phyloP scores from a whole-genome alignment of 768 basidiomycete genomes.

The Termitomyces sp. region DNA sequence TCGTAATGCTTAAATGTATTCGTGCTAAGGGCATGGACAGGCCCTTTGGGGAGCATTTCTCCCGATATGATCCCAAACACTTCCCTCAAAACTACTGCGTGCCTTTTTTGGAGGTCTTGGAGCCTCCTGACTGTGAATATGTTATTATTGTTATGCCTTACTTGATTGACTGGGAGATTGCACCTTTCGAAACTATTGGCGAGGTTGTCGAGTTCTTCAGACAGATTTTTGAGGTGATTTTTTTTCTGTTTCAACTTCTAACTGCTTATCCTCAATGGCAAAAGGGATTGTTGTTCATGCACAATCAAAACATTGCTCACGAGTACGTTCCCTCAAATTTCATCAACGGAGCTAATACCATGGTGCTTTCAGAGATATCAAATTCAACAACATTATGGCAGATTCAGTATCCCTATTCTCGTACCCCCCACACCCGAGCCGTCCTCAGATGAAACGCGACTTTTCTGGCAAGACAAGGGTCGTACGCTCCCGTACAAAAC shows the following conservation, averaged over 20 bases:
- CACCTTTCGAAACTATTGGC: not conserved
- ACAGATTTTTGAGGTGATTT: not conserved
- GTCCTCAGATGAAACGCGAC: not conserved
- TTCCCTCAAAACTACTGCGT: not conserved
- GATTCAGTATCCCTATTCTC: not conserved
- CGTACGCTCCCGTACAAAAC: not conserved
- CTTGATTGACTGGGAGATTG: not conserved
- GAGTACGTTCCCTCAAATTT: not conserved
- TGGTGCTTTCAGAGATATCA: not conserved
- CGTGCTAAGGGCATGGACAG: not conserved
- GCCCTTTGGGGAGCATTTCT: too few relatives aligned
- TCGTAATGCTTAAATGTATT: not conserved
- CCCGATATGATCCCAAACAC: not conserved
- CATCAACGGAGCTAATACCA: not conserved
- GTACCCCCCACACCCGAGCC: not conserved
- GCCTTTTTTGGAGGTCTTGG: not conserved
- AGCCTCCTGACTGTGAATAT: not conserved
- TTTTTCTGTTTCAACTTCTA: not conserved
- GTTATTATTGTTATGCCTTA: not conserved
- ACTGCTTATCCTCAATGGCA: not conserved
- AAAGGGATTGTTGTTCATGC: not conserved
- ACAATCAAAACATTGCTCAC: not conserved
- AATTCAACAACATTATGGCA: not conserved
- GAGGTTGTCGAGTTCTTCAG: not conserved
- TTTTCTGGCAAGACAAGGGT: not conserved